Evolutionary conservation across 352 stramenopile species (phyloP).

Genomic region (Phytophthora cajani): DNA sequence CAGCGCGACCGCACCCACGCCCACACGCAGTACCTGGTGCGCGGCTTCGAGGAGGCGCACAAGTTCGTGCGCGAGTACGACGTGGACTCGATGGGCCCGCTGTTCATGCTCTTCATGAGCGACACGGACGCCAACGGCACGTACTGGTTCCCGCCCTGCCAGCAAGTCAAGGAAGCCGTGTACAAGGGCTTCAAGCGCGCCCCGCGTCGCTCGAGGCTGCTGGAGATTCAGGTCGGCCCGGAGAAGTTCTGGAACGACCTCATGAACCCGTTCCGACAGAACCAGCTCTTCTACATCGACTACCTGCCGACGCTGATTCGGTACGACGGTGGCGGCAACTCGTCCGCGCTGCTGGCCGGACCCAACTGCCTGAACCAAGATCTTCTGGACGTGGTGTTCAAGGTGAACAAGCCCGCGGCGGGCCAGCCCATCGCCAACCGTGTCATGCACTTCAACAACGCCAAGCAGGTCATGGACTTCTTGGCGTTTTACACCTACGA

Average conservation of each 20-base stretch:
- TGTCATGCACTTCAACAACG: constrained; percentile 51
- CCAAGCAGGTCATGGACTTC: constrained; percentile 57
- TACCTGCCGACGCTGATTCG: constrained; percentile 78
- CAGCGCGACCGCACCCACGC: constrained; percentile 49
- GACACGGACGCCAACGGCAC: constrained; percentile 68
- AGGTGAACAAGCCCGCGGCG: constrained; percentile 48
- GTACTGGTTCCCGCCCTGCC: constrained; percentile 84
- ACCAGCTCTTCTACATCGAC: constrained; percentile 87
- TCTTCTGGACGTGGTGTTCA: constrained; percentile 76
- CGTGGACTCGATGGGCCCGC: constrained; percentile 58
- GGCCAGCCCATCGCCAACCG: constrained; percentile 52
- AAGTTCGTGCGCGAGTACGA: constrained; percentile 84
- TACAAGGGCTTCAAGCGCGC: constrained; percentile 66
- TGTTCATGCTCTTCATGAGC: constrained; percentile 85
- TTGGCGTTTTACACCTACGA: constrained; percentile 67
- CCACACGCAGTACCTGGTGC: constrained; percentile 67
- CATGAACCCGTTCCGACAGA: constrained; percentile 79
- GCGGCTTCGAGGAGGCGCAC: constrained; percentile 74
- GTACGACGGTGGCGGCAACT: constrained; percentile 82
- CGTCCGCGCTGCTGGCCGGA: constrained; percentile 71
- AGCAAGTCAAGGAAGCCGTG: constrained; percentile 63
- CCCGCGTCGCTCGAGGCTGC: constrained; percentile 61
- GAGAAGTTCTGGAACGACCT: constrained; percentile 73
- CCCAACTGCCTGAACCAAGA: constrained; percentile 69
- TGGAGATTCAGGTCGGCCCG: constrained; percentile 74